A percentile compares a stretch with the other conserved stretches of the same genome.
phyloP scores from a whole-genome alignment of 805 yeast species.

The Metschnikowia arizonensis region DNA sequence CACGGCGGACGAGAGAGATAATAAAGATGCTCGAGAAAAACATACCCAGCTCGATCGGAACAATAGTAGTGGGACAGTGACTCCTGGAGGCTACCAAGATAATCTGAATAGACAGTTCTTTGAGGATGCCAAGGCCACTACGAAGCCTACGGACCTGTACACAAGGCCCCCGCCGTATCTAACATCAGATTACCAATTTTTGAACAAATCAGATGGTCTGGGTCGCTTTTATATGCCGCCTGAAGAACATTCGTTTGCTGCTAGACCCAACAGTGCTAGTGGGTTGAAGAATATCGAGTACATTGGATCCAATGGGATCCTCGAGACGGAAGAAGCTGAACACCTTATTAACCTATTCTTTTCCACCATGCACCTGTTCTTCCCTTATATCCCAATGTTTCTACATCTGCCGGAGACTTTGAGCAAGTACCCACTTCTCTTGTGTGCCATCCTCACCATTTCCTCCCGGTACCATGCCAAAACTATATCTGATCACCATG shows the following conservation, averaged over 20 bases:
- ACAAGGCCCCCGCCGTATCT: conserved; percentile 2
- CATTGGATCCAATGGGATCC: conserved; percentile 52
- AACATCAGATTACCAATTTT: background rate
- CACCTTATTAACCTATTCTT: conserved; percentile 59
- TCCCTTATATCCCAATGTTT: conserved; percentile 79
- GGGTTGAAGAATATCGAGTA: conserved; percentile 58
- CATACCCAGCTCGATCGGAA: conserved; percentile 44
- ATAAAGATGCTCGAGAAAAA: conserved; percentile 48
- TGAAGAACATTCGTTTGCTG: conserved; percentile 35
- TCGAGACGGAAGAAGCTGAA: conserved; percentile 61
- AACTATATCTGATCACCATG: conserved; percentile 26
- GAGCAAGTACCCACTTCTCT: conserved; percentile 73
- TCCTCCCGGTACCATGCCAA: conserved; percentile 72
- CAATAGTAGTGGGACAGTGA: background rate
- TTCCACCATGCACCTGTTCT: conserved; percentile 80
- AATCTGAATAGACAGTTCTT: background rate
- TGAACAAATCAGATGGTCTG: background rate
- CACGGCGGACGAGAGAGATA: conserved; percentile 60
- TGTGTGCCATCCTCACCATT: conserved; percentile 78
- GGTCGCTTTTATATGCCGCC: conserved; percentile 41
- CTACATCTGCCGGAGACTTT: conserved; percentile 61
- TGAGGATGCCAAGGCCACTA: background rate
- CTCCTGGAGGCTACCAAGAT: background rate
- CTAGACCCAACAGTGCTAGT: conserved; percentile 46
- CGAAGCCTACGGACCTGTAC: conserved; percentile 1